These are phyloP conservation scores for Sordariomycetes sp. DNA, from an alignment of 2,329 filamentous ascomycete genomes.

Conservation along the genomic window DNA sequence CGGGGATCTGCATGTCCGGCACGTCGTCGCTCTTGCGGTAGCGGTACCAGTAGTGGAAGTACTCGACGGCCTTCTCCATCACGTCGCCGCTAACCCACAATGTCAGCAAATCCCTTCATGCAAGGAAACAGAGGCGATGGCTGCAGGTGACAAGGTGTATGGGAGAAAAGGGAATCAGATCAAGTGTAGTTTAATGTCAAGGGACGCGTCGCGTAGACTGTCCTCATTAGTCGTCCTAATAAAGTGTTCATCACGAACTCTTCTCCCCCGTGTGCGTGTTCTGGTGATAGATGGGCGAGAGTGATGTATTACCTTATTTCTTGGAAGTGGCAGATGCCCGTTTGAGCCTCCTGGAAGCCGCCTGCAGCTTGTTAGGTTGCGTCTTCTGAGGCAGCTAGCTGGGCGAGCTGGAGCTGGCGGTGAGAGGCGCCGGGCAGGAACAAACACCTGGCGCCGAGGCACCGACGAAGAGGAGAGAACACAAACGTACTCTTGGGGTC, in stretches of 20 bases:
- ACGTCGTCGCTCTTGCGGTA: slow-evolving; percentile 62
- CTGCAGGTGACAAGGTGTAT: neutral
- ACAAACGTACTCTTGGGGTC: slow-evolving; percentile 52
- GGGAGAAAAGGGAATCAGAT: slow-evolving; percentile 6
- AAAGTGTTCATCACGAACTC: neutral
- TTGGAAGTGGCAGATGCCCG: slow-evolving; percentile 9
- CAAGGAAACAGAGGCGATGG: neutral
- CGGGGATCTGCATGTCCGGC: slow-evolving; percentile 70
- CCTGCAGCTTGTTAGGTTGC: neutral
- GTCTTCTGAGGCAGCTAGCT: neutral
- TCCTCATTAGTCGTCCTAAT: slow-evolving; percentile 6
- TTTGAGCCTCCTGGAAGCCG: slow-evolving; percentile 7
- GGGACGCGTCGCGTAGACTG: slow-evolving; percentile 7
- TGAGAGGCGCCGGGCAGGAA: neutral
- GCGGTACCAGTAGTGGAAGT: slow-evolving; percentile 79
- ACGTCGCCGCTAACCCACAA: slow-evolving; percentile 49
- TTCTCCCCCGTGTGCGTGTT: neutral
- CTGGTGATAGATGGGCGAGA: neutral
- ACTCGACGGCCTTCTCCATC: slow-evolving; percentile 73
- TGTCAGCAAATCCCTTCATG: neutral
- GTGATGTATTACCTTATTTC: slow-evolving; percentile 8
- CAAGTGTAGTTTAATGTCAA: slow-evolving; percentile 9
- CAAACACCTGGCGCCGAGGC: neutral
- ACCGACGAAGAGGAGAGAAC: slow-evolving; percentile 3
- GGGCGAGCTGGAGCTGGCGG: neutral